phyloP scores from a whole-genome alignment of 768 basidiomycete species.

The Kwoniella newhampshirensis region DNA sequence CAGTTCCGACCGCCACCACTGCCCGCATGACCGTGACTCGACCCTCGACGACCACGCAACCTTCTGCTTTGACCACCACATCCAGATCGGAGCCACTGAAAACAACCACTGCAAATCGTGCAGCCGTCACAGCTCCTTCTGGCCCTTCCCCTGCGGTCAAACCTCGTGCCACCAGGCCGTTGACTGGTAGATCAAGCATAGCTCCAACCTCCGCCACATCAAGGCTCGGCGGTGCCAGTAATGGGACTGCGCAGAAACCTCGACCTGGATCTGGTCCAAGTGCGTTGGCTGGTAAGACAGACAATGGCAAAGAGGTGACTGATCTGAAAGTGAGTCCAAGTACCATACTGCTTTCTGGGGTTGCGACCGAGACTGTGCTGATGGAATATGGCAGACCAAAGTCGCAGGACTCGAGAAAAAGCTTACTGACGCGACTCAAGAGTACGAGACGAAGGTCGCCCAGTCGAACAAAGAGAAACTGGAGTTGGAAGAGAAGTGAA shows the following conservation, averaged over 20 bases:
- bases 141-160: constrained; percentile 1
- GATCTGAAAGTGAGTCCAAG: constrained; percentile 22
- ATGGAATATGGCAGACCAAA: constrained; percentile 4
- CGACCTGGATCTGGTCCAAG: constrained; percentile 15
- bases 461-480: constrained; percentile 17
- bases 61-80: not conserved
- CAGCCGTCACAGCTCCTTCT: constrained; percentile 2
- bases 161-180: constrained; percentile 7
- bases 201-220: constrained; percentile 1
- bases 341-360: not conserved
- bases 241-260: constrained; percentile 9
- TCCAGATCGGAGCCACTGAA: constrained; percentile 1
- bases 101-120: not conserved
- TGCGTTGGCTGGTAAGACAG: not conserved
- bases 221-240: not conserved
- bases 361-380: not conserved
- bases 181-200: constrained; percentile 20
- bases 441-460: constrained; percentile 14
- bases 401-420: constrained; percentile 18
- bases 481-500: constrained; percentile 28
- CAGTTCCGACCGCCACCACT: constrained; percentile 6
- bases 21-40: not conserved
- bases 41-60: not conserved
- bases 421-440: constrained; percentile 15
- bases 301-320: constrained; percentile 14